Base-by-base conservation (phyloP, 2,329 filamentous ascomycete genomes). In the Neobulgaria alba region DNA sequence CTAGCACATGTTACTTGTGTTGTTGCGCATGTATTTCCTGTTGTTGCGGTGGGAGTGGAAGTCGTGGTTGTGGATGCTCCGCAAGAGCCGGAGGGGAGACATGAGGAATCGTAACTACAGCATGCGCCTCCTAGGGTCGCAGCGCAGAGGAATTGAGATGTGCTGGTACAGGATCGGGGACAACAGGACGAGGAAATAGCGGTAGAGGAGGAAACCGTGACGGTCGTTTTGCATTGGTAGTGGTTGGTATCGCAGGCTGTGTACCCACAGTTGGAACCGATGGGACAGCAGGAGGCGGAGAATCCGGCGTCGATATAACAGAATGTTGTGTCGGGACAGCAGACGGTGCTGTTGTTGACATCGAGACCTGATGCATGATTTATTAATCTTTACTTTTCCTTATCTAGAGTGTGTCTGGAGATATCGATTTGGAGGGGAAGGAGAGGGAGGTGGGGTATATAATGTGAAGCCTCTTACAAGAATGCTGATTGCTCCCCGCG, bases 41-140 rank as follows among this genome's bases (percentile, higher is more conserved):
- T 57, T 0, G 62, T 59, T 4, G 65, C 58, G 10, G 61, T 19
- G 1, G 55, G 53, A 2, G 57, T 55, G 4, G 42, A 44, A 7
- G 52, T 23, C 4, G 55, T 35, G 4, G 55, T 45, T 5, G 47
- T 31, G 2, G 54, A 55, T 16, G 60, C 56, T 20, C 61, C 41
- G 46, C 68, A 74, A 3, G 44, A 31, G 30, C 50, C 55, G 2
- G 52, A 55, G 1, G 57, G 52, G 12, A 54, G 58, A 54, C 73
- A 77, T 9, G 61, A 55, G 14, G 56, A 58, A 30, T 63, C 67
- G 48, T 65, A 71, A 7, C 51, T 39, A 50, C 74, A 77, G 58
- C 74, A 77, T 14, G 41, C 40, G 43, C 54, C 57, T 26, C 62
- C 63, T 16, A 58, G 48, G 9, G 56, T 52, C 8, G 49, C 16